Evolutionary conservation across 768 basidiomycete genomes (phyloP).

Genomic region (Galerina sulciceps): DNA sequence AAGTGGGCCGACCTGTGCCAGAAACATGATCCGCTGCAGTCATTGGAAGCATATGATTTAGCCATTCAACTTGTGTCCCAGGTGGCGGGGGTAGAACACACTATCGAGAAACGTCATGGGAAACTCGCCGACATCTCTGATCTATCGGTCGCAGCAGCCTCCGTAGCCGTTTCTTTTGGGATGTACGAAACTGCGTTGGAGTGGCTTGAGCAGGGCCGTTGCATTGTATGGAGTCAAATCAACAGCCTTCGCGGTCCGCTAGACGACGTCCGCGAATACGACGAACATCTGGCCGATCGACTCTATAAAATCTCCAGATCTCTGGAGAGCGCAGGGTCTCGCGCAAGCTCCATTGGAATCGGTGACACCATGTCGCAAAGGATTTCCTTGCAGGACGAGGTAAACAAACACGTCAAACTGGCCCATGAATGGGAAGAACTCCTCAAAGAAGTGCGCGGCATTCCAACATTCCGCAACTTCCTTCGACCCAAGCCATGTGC

Average conservation of each 20-base stretch:
- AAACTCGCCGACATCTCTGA: constrained; percentile 9
- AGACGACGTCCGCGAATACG: constrained; percentile 3
- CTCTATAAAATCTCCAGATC: background rate
- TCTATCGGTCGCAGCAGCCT: constrained; percentile 4
- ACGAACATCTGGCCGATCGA: background rate
- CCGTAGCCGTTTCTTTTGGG: constrained; percentile 2
- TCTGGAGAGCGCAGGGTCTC: constrained; percentile 5
- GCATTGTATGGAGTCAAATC: constrained; percentile 19
- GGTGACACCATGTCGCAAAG: background rate
- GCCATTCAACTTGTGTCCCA: constrained; percentile 21
- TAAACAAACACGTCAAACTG: constrained; percentile 1
- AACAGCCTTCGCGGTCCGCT: constrained; percentile 12
- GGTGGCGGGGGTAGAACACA: constrained; percentile 18
- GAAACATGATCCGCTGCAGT: background rate
- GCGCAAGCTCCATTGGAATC: background rate
- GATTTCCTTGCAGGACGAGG: constrained; percentile 13
- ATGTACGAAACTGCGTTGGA: constrained; percentile 10
- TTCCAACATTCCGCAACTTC: constrained; percentile 34
- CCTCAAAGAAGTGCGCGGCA: constrained; percentile 3
- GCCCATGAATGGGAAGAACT: constrained; percentile 8
- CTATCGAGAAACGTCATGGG: constrained; percentile 13
- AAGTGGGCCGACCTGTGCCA: constrained; percentile 1
- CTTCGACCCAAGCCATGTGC: constrained; percentile 24
- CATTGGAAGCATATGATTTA: constrained; percentile 13
- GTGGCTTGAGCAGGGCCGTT: constrained; percentile 22